These are phyloP conservation scores for Erythrophleum ivorense DNA, from an alignment of 331 rosid genomes.

Conservation along the genomic window DNA sequence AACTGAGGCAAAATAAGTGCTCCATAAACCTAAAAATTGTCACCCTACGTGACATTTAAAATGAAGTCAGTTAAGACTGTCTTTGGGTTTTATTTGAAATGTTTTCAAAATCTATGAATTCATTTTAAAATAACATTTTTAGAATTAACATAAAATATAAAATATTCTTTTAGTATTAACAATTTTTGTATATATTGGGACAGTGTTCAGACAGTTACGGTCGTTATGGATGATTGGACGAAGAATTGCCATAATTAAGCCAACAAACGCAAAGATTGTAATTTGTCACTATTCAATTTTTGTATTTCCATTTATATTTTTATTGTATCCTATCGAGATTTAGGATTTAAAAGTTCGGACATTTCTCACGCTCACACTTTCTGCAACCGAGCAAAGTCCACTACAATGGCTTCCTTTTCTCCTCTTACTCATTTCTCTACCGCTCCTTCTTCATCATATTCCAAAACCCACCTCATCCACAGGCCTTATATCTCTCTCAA, in stretches of 20 bases:
- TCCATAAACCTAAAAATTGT: too few relatives aligned
- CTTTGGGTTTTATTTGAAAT: too few relatives aligned
- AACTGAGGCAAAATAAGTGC: too few relatives aligned
- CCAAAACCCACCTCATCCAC: conserved; percentile 50
- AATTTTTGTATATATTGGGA: too few relatives aligned
- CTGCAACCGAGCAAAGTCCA: conserved; percentile 47
- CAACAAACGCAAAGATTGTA: neutral
- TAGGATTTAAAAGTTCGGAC: neutral
- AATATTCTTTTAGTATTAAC: too few relatives aligned
- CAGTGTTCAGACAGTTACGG: too few relatives aligned
- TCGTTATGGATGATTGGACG: conserved; percentile 32
- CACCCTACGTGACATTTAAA: too few relatives aligned
- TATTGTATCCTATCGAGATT: neutral
- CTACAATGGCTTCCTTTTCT: conserved; percentile 80
- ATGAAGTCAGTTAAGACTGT: too few relatives aligned
- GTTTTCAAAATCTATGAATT: too few relatives aligned
- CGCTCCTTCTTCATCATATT: conserved; percentile 45
- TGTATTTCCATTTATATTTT: neutral
- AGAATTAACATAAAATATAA: too few relatives aligned
- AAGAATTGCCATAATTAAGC: neutral
- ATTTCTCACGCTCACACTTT: neutral
- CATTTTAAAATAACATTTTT: too few relatives aligned
- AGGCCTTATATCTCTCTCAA: conserved; percentile 48
- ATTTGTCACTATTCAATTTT: conserved; percentile 9
- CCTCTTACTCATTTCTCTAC: conserved; percentile 58